phyloP scores from a whole-genome alignment of 352 stramenopile species.

The Albugo candida region DNA sequence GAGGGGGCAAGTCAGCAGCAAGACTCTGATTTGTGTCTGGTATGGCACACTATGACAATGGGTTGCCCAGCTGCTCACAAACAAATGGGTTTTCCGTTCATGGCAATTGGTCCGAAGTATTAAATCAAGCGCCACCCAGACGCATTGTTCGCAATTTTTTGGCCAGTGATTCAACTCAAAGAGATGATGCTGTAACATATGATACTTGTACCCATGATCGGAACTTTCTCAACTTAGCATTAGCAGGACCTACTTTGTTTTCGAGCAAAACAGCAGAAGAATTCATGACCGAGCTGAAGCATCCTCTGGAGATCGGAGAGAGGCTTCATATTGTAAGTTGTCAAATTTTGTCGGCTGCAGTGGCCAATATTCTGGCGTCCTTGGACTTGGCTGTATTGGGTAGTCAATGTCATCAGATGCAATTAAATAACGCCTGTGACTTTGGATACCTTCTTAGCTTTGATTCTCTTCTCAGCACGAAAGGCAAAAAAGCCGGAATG shows the following conservation, averaged over 20 bases:
- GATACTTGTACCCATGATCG: background rate
- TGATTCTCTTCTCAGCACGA: conserved; percentile 74
- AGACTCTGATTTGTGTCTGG: conserved; percentile 14
- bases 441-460: conserved; percentile 67
- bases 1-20: conserved; percentile 2
- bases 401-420: conserved; percentile 29
- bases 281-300: conserved; percentile 33
- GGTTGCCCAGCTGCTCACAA: conserved; percentile 56
- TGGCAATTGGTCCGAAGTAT: conserved; percentile 13
- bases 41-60: conserved; percentile 79
- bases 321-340: conserved; percentile 46
- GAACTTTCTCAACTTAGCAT: background rate
- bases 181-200: too few relatives aligned
- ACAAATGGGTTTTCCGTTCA: conserved; percentile 62
- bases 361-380: conserved; percentile 42
- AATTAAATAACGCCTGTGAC: conserved; percentile 27
- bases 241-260: too few relatives aligned
- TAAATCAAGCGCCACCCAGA: too few relatives aligned
- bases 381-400: conserved; percentile 38
- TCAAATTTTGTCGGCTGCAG: conserved; percentile 48
- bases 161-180: background rate
- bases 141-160: background rate
- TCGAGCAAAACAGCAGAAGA: conserved; percentile 11
- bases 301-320: conserved; percentile 44
- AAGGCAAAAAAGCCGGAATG: conserved; percentile 93